Evolutionary conservation across 2,329 filamentous ascomycete species (phyloP).

Genomic region (Pezicula neosporulosa): DNA sequence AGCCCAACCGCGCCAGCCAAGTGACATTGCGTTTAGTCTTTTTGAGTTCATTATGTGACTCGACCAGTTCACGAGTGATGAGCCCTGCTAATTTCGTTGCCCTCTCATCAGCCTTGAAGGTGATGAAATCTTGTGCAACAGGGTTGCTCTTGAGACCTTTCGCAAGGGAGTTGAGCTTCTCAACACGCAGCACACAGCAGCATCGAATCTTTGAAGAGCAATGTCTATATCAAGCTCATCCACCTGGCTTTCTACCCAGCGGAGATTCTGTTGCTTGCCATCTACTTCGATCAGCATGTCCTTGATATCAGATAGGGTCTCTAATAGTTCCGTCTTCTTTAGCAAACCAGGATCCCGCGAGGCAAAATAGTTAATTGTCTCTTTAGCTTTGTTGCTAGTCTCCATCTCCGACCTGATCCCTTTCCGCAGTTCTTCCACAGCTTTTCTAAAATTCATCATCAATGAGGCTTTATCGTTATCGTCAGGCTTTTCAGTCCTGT

Average conservation of each 20-base stretch:
- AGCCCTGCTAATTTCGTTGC: conserved; percentile 73
- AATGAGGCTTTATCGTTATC: conserved; percentile 75
- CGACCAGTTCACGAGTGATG: conserved; percentile 72
- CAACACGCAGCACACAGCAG: conserved; percentile 79
- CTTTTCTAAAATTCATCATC: conserved; percentile 86
- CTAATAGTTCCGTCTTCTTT: conserved; percentile 76
- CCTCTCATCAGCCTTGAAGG: conserved; percentile 84
- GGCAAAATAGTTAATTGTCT: conserved; percentile 83
- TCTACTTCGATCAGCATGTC: conserved; percentile 94
- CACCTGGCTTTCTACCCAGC: conserved; percentile 93
- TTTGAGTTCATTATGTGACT: conserved; percentile 71
- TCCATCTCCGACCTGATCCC: conserved; percentile 82
- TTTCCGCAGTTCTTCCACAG: conserved; percentile 87
- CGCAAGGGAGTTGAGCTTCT: conserved; percentile 78
- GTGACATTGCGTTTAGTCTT: conserved; percentile 78
- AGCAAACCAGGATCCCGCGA: conserved; percentile 73
- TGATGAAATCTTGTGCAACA: conserved; percentile 88
- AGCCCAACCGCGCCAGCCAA: conserved; percentile 84
- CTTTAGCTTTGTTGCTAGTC: conserved; percentile 77
- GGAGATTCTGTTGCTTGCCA: conserved; percentile 91
- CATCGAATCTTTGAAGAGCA: conserved; percentile 83
- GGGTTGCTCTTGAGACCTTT: conserved; percentile 79
- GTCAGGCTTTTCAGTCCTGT: conserved; percentile 81
- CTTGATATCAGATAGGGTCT: conserved; percentile 73
- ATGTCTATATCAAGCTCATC: conserved; percentile 96